Percentiles rank a stretch among this genome's conserved stretches.
These are phyloP conservation scores for Dictyostelium intermedium DNA, from an alignment of 78 protist genomes.

Conservation along the genomic window DNA sequence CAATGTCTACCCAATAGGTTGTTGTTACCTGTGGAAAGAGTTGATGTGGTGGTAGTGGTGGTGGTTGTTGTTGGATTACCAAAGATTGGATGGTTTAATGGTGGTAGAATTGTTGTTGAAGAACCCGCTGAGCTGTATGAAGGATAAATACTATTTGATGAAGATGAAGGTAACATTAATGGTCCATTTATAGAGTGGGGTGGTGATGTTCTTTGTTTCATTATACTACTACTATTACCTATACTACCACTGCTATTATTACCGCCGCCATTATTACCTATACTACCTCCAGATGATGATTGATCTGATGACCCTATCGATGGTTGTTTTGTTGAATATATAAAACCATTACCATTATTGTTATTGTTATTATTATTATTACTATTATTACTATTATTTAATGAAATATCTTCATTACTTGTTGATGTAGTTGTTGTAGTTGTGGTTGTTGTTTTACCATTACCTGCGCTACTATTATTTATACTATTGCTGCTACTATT, in stretches of 20 bases:
- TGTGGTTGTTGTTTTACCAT: neutral
- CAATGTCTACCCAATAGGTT: neutral
- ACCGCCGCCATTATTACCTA: neutral
- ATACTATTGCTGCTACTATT: neutral
- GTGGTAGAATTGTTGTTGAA: conserved; percentile 37
- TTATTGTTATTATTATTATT: neutral
- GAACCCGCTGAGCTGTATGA: neutral
- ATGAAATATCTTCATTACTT: neutral
- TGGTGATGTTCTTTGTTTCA: neutral
- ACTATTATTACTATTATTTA: neutral
- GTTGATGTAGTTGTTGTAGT: conserved; percentile 8
- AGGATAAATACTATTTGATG: neutral
- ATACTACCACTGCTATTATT: neutral
- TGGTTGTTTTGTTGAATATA: neutral
- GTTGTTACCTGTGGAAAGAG: neutral
- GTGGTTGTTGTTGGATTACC: neutral
- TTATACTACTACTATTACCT: neutral
- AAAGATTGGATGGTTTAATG: neutral
- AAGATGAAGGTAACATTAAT: neutral
- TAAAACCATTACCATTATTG: neutral
- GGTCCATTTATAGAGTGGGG: neutral
- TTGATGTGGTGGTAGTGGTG: neutral
- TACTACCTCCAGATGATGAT: neutral
- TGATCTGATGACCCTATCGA: neutral
- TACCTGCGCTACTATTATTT: neutral